Percentiles rank a stretch among this genome's conserved stretches.
Conservation (phyloP, 2,329 filamentous ascomycete species). For the Knufia fluminis region DNA sequence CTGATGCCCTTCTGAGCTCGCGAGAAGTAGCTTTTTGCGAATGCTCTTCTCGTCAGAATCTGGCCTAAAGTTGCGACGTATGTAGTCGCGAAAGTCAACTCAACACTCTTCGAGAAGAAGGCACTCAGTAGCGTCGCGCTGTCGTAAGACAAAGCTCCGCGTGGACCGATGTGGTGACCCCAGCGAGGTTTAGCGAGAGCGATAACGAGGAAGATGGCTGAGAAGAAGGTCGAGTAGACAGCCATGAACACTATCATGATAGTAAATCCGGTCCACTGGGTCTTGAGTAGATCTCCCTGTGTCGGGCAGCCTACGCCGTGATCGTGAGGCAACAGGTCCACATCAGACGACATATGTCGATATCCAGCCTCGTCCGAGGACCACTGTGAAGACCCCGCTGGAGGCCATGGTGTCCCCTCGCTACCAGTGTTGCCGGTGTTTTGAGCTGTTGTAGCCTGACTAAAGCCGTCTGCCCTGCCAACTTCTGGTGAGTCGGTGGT, state of each 20-base stretch:
- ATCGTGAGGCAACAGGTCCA: not conserved
- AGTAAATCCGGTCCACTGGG: slow-evolving; percentile 28
- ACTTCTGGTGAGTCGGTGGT: no score
- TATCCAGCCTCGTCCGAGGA: no score
- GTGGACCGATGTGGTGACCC: slow-evolving; percentile 47
- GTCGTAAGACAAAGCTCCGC: slow-evolving; percentile 47
- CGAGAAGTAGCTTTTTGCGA: no score
- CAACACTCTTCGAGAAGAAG: slow-evolving; percentile 65
- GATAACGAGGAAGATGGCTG: slow-evolving; percentile 51
- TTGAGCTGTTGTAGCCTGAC: no score
- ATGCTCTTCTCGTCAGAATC: slow-evolving; percentile 61
- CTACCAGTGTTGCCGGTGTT: no score
- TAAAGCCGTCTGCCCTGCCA: no score
- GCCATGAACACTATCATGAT: slow-evolving; percentile 29
- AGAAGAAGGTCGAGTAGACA: slow-evolving; percentile 31
- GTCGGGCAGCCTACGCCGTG: slow-evolving; percentile 25
- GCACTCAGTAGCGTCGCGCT: slow-evolving; percentile 61
- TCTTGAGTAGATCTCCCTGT: slow-evolving; percentile 25
- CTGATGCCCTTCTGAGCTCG: slow-evolving; percentile 41
- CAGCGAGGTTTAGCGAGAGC: slow-evolving; percentile 56
- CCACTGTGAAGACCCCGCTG: no score
- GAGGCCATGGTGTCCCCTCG: no score
- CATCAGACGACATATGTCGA: no score
- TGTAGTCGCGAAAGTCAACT: slow-evolving; percentile 67
- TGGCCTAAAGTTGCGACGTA: slow-evolving; percentile 69